Evolutionary conservation across 2,329 filamentous ascomycete genomes (phyloP), one percentile per base, ranked within the genome.

Genomic region (Alternaria longipes): DNA sequence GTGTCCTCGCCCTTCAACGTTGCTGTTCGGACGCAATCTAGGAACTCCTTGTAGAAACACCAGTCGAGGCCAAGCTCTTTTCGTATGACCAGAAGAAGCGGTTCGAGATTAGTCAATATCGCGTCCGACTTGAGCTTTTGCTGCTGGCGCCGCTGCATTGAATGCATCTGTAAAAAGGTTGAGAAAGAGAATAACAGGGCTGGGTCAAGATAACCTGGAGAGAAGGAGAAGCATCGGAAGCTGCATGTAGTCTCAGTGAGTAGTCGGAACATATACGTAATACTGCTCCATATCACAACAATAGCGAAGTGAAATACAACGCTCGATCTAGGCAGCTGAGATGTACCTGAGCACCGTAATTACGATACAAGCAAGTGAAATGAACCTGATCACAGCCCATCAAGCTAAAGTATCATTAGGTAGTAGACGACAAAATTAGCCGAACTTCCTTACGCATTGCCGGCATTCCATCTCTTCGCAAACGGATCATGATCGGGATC

Each of bases 401-500:
- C 3, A 46, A 14, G 44, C 26, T 22, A 14, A 32, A 18, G 24
- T 22, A 16, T 30, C 8, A 12, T 16, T 20, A 12, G 16, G 26
- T 3, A 22, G 3, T n/a, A 36, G 16, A 24, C 9, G 22, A 28
- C 5, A 34, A 12, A 26, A 20, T 18, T 16, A 36, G 2, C 20
- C 14, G 3, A 34, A 16, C 3, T 1, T 8, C 8, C 8, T 53
- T 7, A 52, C 14, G 16, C 45, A 24, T 40, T 47, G 7, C 18
- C 30, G 2, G 63, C 52, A 24, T 60, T 44, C 69, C 66, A 74
- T 14, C 74, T 69, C 45, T 73, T 71, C 8, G 84, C 83, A 78
- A 89, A 90, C 0, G 85, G 86, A 74, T 90, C 87, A 12, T 79
- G 69, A 8, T 69, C 75, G 2, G 84, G 60, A 63, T 89, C 82